A percentile compares a stretch with the other conserved stretches of the same genome.
These are phyloP conservation scores for Bipolaris bicolor DNA, from an alignment of 2,329 filamentous ascomycete genomes.

Conservation along the genomic window DNA sequence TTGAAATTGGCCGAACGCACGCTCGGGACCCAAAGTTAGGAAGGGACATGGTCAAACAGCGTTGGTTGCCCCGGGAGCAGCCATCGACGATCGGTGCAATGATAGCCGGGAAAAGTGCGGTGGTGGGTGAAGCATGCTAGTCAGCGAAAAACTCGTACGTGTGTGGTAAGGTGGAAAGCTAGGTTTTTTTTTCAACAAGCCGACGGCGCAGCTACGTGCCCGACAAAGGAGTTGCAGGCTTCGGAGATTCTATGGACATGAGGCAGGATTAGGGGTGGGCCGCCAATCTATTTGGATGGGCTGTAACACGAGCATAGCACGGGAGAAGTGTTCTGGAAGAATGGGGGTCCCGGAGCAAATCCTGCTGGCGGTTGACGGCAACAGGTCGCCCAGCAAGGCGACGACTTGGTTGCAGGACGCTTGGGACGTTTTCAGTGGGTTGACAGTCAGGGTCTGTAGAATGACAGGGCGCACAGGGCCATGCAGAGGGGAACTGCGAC, in stretches of 20 bases:
- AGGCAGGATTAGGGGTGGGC: slow-evolving; percentile 29
- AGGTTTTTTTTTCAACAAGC: slow-evolving; percentile 1
- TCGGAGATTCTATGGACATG: slow-evolving; percentile 15
- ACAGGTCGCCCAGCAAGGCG: slow-evolving; percentile 23
- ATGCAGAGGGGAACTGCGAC: slow-evolving; percentile 18
- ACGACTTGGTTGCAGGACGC: slow-evolving; percentile 18
- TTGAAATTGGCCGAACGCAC: slow-evolving; percentile 22
- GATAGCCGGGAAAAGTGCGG: slow-evolving; percentile 3
- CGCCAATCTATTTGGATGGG: slow-evolving; percentile 42
- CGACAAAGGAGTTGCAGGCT: slow-evolving; percentile 10
- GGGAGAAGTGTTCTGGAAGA: slow-evolving; percentile 44
- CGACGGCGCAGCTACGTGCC: slow-evolving; percentile 6
- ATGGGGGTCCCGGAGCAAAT: slow-evolving; percentile 27
- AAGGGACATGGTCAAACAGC: neutral
- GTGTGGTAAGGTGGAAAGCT: neutral
- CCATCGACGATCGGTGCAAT: neutral
- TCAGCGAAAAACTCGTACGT: slow-evolving; percentile 6
- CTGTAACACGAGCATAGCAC: slow-evolving; percentile 28
- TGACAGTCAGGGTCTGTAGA: slow-evolving; percentile 12
- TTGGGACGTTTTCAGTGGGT: slow-evolving; percentile 13
- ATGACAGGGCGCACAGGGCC: slow-evolving; percentile 24
- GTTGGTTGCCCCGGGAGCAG: slow-evolving; percentile 6
- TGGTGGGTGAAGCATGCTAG: slow-evolving; percentile 14
- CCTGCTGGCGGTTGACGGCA: slow-evolving; percentile 19
- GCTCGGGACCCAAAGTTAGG: slow-evolving; percentile 5